A percentile compares a stretch with the other conserved stretches of the same genome.
phyloP scores from a whole-genome alignment of 805 yeast species.

The Candida michaelii region DNA sequence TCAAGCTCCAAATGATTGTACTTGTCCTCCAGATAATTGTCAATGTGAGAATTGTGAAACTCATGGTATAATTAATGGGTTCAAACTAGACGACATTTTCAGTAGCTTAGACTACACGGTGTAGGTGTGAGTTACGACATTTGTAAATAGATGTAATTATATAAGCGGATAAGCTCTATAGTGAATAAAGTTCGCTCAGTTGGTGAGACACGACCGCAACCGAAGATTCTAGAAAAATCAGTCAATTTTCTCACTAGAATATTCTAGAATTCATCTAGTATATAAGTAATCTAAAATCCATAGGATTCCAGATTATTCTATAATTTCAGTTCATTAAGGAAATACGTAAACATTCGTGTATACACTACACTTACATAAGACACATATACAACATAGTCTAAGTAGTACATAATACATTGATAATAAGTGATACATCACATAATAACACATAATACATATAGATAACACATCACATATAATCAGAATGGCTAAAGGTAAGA shows the following conservation, averaged over 20 bases:
- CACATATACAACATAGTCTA: not conserved
- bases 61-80: constrained; percentile 46
- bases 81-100: constrained; percentile 39
- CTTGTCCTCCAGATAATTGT: constrained; percentile 29
- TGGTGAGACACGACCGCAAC: constrained; percentile 2
- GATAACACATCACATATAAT: no score
- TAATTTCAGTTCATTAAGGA: no score
- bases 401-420: not conserved
- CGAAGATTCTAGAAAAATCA: constrained; percentile 10
- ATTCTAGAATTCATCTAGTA: constrained; percentile 1
- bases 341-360: not conserved
- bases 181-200: no score
- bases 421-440: not conserved
- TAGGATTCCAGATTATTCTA: not conserved
- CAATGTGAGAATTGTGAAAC: constrained; percentile 45
- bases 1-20: constrained; percentile 15
- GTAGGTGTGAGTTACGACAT: no score
- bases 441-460: not conserved
- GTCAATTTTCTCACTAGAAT: not conserved
- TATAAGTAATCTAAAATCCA: constrained; percentile 3
- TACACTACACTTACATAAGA: not conserved
- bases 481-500: not conserved
- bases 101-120: constrained; percentile 9
- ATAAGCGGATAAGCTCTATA: no score
- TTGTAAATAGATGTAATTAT: no score